These are phyloP conservation scores for Myxozyma vanderwaltii DNA, from an alignment of 805 yeast genomes.

Conservation along the genomic window DNA sequence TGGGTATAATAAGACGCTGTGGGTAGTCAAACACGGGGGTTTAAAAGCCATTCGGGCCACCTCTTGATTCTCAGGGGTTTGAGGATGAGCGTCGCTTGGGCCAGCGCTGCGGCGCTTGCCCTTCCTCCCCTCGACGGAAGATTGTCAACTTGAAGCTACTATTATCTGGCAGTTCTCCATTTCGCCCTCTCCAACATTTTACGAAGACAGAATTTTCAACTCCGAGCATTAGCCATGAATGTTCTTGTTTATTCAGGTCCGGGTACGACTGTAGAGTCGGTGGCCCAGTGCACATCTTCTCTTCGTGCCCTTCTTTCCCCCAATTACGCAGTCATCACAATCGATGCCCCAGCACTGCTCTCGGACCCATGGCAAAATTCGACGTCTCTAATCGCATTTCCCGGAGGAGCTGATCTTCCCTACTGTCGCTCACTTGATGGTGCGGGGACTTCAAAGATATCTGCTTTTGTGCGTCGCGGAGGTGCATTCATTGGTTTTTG, in stretches of 20 bases:
- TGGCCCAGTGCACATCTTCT: slow-evolving; percentile 78
- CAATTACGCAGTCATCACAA: slow-evolving; percentile 78
- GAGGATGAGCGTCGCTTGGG: too few species aligned
- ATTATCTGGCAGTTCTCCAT: background rate
- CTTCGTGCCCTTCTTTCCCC: slow-evolving; percentile 78
- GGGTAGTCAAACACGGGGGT: too few species aligned
- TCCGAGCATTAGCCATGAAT: slow-evolving; percentile 55
- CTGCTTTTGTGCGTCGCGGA: slow-evolving; percentile 69
- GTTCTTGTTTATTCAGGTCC: slow-evolving; percentile 71
- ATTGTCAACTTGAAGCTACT: too few species aligned
- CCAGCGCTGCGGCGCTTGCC: too few species aligned
- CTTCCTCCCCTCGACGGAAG: too few species aligned
- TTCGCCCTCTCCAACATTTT: background rate
- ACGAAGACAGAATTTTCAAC: background rate
- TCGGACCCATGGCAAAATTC: slow-evolving; percentile 88
- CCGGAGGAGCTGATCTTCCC: slow-evolving; percentile 97
- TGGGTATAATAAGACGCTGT: too few species aligned
- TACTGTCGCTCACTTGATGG: slow-evolving; percentile 75
- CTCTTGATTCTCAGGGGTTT: too few species aligned
- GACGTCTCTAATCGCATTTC: slow-evolving; percentile 78
- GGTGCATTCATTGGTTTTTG: slow-evolving; percentile 88
- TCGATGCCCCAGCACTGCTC: slow-evolving; percentile 60
- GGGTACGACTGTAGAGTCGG: slow-evolving; percentile 86
- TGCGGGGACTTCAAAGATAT: slow-evolving; percentile 60
- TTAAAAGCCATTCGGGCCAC: too few species aligned